phyloP scores from a whole-genome alignment of 31 red algal genomes.

The Asparagopsis taxiformis region DNA sequence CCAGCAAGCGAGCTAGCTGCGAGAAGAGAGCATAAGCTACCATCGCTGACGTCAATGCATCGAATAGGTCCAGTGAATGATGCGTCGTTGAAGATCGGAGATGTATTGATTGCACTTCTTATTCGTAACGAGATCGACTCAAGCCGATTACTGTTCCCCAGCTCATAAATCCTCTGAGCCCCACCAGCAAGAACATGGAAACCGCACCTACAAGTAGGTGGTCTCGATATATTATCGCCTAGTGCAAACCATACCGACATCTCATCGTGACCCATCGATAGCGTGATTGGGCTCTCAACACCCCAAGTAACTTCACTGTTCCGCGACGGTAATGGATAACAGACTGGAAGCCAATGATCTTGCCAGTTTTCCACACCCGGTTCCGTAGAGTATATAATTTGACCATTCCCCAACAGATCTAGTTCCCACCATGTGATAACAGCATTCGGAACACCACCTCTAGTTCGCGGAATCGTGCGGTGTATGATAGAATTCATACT shows the following conservation, averaged over 20 bases:
- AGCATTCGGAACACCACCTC: conserved; percentile 24
- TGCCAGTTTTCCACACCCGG: conserved; percentile 69
- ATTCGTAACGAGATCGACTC: conserved; percentile 16
- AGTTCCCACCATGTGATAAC: conserved; percentile 68
- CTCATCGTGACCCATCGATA: conserved; percentile 35
- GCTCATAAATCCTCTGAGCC: conserved; percentile 48
- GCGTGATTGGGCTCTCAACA: conserved; percentile 18
- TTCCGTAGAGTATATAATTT: conserved; percentile 35
- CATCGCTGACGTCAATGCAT: conserved; percentile 53
- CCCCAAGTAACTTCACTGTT: neutral
- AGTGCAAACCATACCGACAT: conserved; percentile 33
- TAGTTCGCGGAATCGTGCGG: conserved; percentile 6
- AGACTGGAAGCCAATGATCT: conserved; percentile 66
- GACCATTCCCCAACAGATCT: conserved; percentile 48
- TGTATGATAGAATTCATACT: conserved; percentile 4
- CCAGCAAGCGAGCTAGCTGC: neutral
- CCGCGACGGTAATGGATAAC: conserved; percentile 30
- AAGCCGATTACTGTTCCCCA: conserved; percentile 32
- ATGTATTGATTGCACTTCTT: conserved; percentile 16
- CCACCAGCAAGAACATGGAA: conserved; percentile 35
- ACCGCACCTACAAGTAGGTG: conserved; percentile 38
- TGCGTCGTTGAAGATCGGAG: neutral
- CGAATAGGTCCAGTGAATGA: conserved; percentile 2
- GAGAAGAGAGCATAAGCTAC: conserved; percentile 29
- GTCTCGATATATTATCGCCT: neutral